phyloP scores from a whole-genome alignment of 257 asterid genomes.

The Lycium barbarum region DNA sequence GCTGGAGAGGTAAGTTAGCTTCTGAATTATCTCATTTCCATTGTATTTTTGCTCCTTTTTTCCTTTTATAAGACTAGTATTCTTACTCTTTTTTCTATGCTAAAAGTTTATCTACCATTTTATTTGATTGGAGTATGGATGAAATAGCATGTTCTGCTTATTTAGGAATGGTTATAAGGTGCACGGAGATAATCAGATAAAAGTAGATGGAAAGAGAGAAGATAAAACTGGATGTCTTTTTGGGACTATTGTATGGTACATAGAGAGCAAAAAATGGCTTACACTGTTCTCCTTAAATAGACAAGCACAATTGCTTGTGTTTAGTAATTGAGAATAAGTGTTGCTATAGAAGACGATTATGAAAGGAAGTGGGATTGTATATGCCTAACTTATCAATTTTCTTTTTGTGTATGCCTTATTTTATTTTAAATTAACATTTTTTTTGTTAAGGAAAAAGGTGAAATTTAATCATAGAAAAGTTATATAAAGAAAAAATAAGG shows the following conservation, averaged over 20 bases:
- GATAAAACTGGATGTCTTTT: background rate
- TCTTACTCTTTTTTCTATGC: background rate
- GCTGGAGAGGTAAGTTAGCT: constrained; percentile 74
- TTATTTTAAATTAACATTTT: no score
- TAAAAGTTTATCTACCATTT: background rate
- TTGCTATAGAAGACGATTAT: background rate
- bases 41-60: background rate
- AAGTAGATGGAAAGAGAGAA: background rate
- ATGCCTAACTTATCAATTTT: no score
- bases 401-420: no score
- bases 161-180: constrained; percentile 1
- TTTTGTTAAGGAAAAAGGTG: background rate
- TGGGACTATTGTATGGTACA: background rate
- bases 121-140: background rate
- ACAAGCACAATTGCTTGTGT: background rate
- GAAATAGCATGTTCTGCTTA: background rate
- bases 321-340: background rate
- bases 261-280: background rate
- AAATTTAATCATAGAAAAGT: background rate
- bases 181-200: background rate
- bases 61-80: background rate
- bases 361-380: background rate
- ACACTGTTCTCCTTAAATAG: background rate
- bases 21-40: constrained; percentile 17
- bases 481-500: background rate